Evolutionary conservation across 1,284 basidiomycete genomes (phyloP).

Genomic region (Naganishia sp.): DNA sequence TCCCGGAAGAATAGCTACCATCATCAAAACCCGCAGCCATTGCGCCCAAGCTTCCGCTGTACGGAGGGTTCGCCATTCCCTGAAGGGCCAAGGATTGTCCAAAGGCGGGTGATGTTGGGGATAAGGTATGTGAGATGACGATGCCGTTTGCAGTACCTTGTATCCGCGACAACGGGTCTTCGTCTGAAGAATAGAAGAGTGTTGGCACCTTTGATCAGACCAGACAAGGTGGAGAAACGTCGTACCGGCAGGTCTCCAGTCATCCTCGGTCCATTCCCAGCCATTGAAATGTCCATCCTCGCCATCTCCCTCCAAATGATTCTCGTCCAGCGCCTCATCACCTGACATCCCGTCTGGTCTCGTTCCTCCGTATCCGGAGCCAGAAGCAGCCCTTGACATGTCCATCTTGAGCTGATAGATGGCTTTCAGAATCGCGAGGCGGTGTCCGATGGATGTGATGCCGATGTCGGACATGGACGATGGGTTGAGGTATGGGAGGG

Average conservation of each 20-base stretch:
- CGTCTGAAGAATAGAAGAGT: neutral
- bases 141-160: conserved; percentile 14
- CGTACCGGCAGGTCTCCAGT: conserved; percentile 88
- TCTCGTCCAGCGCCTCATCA: conserved; percentile 10
- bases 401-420: conserved; percentile 85
- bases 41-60: conserved; percentile 11
- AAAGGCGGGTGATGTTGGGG: conserved; percentile 7
- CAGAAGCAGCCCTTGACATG: conserved; percentile 19
- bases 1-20: neutral
- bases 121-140: conserved; percentile 9
- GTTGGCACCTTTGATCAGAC: neutral
- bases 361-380: neutral
- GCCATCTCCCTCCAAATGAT: conserved; percentile 56
- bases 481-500: conserved; percentile 76
- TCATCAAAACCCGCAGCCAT: conserved; percentile 15
- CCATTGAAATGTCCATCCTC: conserved; percentile 7
- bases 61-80: neutral
- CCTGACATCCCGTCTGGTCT: conserved; percentile 3
- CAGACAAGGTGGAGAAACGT: conserved; percentile 39
- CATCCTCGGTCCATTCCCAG: conserved; percentile 58
- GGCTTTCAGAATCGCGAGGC: conserved; percentile 81
- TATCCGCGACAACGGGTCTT: conserved; percentile 18
- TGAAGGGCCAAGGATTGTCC: conserved; percentile 8
- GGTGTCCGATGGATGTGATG: conserved; percentile 78
- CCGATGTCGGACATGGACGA: conserved; percentile 82